These are phyloP conservation scores for Stenogyne calaminthoides DNA, from an alignment of 305 asterid genomes.

Conservation along the genomic window DNA sequence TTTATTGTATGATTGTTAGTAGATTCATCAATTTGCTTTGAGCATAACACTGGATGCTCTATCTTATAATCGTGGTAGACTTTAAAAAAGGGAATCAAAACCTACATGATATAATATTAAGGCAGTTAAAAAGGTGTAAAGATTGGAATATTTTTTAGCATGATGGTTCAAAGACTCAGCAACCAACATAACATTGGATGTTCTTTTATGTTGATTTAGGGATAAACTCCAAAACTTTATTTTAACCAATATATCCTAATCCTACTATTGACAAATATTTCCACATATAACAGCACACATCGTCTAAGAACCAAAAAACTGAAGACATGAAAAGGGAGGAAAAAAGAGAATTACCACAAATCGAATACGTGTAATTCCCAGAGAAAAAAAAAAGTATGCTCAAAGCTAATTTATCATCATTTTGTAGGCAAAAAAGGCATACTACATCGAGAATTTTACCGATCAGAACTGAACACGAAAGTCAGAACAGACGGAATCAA, in stretches of 20 bases:
- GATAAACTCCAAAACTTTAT: constrained; percentile 5
- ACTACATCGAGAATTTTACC: constrained; percentile 12
- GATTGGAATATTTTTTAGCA: not conserved
- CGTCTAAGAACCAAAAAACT: not conserved
- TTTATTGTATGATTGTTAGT: constrained; percentile 16
- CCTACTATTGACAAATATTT: not conserved
- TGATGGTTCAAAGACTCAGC: constrained; percentile 16
- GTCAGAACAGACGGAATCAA: constrained; percentile 10
- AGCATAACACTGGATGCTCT: constrained; percentile 19
- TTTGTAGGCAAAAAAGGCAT: not conserved
- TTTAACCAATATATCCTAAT: constrained; percentile 11
- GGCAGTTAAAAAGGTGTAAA: not conserved
- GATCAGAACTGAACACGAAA: constrained; percentile 19
- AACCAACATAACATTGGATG: constrained; percentile 17
- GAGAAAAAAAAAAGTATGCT: not conserved
- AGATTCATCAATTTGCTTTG: constrained; percentile 3
- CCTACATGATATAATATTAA: not conserved
- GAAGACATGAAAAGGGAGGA: too few relatives aligned
- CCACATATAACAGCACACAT: not conserved
- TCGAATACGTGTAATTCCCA: not conserved
- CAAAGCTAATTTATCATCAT: constrained; percentile 14
- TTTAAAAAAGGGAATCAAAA: not conserved
- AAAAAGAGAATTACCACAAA: not conserved
- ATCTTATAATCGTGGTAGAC: not conserved
- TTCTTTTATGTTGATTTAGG: constrained; percentile 12